phyloP scores from a whole-genome alignment of 2,329 filamentous ascomycete genomes.

The Ophiocordyceps polyrhachis-furcata region DNA sequence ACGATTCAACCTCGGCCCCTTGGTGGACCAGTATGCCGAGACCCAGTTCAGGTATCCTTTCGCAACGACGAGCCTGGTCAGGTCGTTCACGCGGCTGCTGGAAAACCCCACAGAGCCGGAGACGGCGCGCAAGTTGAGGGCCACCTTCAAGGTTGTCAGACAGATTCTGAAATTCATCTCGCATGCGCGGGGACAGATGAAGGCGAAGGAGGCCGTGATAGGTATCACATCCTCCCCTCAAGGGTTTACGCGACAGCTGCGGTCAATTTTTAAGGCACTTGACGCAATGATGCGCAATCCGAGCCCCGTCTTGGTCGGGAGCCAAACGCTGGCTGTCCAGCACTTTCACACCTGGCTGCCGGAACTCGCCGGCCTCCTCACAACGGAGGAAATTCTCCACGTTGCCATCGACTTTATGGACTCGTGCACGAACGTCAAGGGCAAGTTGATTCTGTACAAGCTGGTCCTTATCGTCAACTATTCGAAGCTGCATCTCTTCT shows the following conservation, averaged over 20 bases:
- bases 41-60: conserved; percentile 84
- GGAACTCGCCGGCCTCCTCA: conserved; percentile 60
- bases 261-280: conserved; percentile 74
- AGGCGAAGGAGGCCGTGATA: conserved; percentile 71
- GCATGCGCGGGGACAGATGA: conserved; percentile 70
- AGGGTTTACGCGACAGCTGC: conserved; percentile 64
- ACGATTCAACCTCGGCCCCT: conserved; percentile 73
- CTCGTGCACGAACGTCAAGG: conserved; percentile 70
- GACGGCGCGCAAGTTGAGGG: conserved; percentile 65
- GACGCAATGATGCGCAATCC: conserved; percentile 79
- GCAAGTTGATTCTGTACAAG: conserved; percentile 83
- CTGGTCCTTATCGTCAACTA: conserved; percentile 87
- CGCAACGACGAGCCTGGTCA: conserved; percentile 70
- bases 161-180: conserved; percentile 92
- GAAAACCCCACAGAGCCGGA: conserved; percentile 69
- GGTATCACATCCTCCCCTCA: conserved; percentile 60
- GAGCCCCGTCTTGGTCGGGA: conserved; percentile 73
- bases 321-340: conserved; percentile 85
- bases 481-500: conserved; percentile 64
- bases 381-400: conserved; percentile 69
- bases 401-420: conserved; percentile 90
- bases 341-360: conserved; percentile 97
- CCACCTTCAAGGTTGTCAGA: conserved; percentile 85
- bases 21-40: conserved; percentile 84
- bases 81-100: conserved; percentile 70